Conservation (phyloP, 768 basidiomycete species). For the Leccinellum luteum region DNA sequence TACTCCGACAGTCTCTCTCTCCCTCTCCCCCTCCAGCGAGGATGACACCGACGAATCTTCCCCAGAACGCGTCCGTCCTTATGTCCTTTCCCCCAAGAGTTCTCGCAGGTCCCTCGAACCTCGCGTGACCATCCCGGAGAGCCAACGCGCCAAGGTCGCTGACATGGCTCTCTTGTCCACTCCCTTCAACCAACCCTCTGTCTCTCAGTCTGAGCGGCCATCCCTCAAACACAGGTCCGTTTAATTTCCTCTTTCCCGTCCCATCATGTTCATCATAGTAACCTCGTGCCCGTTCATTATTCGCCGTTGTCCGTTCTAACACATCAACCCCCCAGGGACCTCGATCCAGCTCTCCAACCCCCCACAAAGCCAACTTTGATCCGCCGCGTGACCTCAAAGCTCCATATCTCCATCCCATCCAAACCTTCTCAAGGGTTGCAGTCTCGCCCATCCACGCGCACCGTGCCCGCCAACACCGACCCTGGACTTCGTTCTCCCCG, state of each 20-base stretch:
- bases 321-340: background rate
- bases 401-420: conserved; percentile 22
- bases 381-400: conserved; percentile 31
- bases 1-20: background rate
- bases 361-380: conserved; percentile 19
- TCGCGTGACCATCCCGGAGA: background rate
- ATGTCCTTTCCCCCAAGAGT: conserved; percentile 2
- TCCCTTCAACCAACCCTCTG: background rate
- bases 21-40: conserved; percentile 6
- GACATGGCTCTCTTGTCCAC: background rate
- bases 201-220: background rate
- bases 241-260: background rate
- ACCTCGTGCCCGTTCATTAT: background rate
- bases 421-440: conserved; percentile 5
- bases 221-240: conserved; percentile 15
- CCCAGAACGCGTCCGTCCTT: conserved; percentile 11
- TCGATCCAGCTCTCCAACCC: background rate
- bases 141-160: background rate
- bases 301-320: background rate
- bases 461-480: background rate
- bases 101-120: conserved; percentile 2
- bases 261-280: conserved; percentile 3
- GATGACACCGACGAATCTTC: conserved; percentile 26
- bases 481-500: conserved; percentile 4
- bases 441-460: conserved; percentile 14